Evolutionary conservation across 1,284 basidiomycete genomes (phyloP), one percentile per base, ranked within the genome.

Genomic region (Ganoderma meredithae): DNA sequence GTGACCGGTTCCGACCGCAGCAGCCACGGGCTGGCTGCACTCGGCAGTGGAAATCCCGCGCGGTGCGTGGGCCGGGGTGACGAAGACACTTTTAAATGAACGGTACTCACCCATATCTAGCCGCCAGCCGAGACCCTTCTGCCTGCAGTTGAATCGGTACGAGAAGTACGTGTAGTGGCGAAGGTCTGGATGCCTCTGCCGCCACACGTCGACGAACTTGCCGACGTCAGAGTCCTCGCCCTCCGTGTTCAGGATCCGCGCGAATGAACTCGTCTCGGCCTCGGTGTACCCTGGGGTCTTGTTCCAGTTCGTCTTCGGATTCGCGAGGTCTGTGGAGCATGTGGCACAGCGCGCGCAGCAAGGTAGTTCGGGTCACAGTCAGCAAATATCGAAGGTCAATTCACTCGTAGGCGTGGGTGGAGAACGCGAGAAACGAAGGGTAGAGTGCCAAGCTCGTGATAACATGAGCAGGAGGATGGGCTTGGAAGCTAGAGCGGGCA

Each of bases 111-210:
- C 95, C 82, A 90, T 91, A 77, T 97, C 95, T 53, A 97, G 79
- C 70, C 95, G 84, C 95, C 95, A 97, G 1, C 95, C 95, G 58
- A 95, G 86, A 2, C 94, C 92, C 75, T 95, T 96, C 67, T 78
- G 77, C 53, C 95, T 83, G 77, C 93, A 94, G 69, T 93, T 89
- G 79, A 95, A 95, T 31, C 94, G 86, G 78, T 94, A 96, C 7
- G 91, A 92, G 71, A 93, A 96, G 78, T 96, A 97, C 0, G 92
- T 94, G 78, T 93, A 97, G 72, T 94, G 90, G 22, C 80, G 81
- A 33, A 84, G 81, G 41, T 88, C 84, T 2, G 94, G 93, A 76
- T 96, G 90, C n/a, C 84, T 78, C 39, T 87, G 81, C 63, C 95
- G 85, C 95, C 95, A 97, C 36, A 95, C 82, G 73, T 97, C 95